Evolutionary conservation across 1,139 yeast species (phyloP).

Genomic region (Dujonia santamariae): DNA sequence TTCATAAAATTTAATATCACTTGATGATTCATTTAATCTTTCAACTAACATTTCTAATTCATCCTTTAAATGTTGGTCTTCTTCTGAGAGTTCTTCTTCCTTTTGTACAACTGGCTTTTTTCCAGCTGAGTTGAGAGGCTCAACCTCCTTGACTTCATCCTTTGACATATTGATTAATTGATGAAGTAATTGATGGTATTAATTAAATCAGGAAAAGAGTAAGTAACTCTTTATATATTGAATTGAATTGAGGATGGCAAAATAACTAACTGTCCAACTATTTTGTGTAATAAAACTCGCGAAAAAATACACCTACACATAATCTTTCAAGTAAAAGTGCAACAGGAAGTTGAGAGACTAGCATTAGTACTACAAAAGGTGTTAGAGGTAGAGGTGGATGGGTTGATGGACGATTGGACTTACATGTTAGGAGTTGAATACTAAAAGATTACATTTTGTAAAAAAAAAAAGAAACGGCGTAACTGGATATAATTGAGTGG

Average conservation of each 20-base stretch:
- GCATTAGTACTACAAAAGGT: too few relatives aligned
- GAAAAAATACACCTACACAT: background rate
- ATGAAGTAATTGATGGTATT: background rate
- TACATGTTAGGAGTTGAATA: too few relatives aligned
- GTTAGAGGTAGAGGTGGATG: too few relatives aligned
- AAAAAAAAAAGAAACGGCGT: too few relatives aligned
- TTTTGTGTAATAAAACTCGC: constrained; percentile 1
- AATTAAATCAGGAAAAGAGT: background rate
- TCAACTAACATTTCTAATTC: constrained; percentile 88
- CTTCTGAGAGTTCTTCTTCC: constrained; percentile 89
- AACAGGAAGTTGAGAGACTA: too few relatives aligned
- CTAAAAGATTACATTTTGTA: too few relatives aligned
- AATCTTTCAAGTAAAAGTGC: too few relatives aligned
- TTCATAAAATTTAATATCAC: constrained; percentile 49
- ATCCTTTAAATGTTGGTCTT: constrained; percentile 83
- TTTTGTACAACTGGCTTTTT: constrained; percentile 5
- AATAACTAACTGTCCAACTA: background rate
- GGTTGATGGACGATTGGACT: too few relatives aligned
- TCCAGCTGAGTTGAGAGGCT: background rate
- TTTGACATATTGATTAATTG: constrained; percentile 1
- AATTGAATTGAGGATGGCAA: constrained; percentile 3
- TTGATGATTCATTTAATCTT: constrained; percentile 48
- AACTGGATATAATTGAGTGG: too few relatives aligned
- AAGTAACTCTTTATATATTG: background rate
- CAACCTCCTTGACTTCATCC: constrained; percentile 3